Conservation (phyloP, 179 eudicot genomes). For the Silene noctiflora region DNA sequence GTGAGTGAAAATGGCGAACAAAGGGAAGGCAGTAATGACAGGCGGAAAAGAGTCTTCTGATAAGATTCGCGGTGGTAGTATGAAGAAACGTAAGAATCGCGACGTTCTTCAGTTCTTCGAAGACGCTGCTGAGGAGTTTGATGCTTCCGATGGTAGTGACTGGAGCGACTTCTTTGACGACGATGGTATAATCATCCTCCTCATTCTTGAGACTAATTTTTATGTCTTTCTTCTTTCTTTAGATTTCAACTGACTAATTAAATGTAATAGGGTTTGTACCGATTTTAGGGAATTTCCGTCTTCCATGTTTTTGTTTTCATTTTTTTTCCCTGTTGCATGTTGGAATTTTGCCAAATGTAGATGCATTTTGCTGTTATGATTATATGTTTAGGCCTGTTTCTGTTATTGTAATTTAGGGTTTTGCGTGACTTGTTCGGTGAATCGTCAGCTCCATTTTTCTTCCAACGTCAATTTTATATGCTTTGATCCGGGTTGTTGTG, state of each 20-base stretch:
- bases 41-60: conserved; percentile 33
- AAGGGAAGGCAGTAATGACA: conserved; percentile 53
- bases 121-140: conserved; percentile 52
- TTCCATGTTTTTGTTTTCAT: not conserved
- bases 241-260: not conserved
- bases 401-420: not conserved
- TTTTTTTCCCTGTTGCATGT: conserved; percentile 19
- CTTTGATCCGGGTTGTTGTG: not conserved
- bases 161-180: conserved; percentile 31
- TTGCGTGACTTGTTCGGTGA: not conserved
- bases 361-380: not conserved
- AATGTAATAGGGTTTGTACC: too few relatives aligned
- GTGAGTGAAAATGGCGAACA: conserved; percentile 40
- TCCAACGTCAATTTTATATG: not conserved
- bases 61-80: conserved; percentile 36
- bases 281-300: too few relatives aligned
- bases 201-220: conserved; percentile 1
- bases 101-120: conserved; percentile 69
- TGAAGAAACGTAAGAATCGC: conserved; percentile 40
- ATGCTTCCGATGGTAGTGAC: conserved; percentile 33
- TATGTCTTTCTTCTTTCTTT: not conserved
- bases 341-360: conserved; percentile 9
- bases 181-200: conserved; percentile 22
- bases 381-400: not conserved
- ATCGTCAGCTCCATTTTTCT: not conserved